Evolutionary conservation across 2,329 filamentous ascomycete genomes (phyloP).

Genomic region (Talaromyces marneffei): DNA sequence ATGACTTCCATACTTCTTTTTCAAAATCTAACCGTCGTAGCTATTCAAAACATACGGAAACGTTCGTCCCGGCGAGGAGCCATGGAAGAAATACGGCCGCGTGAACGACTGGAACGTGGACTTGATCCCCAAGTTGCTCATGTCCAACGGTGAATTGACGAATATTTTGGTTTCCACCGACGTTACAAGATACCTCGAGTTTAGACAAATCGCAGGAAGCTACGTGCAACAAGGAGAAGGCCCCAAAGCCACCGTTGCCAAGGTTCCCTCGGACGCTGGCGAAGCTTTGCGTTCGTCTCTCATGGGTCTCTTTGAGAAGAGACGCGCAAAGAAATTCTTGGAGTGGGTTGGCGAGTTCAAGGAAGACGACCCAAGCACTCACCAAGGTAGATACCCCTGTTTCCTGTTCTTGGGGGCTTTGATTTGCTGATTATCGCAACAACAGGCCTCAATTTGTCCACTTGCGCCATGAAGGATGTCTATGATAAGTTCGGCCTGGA

Average conservation of each 20-base stretch:
- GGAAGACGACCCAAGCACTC: conserved; percentile 70
- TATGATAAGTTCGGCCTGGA: conserved; percentile 98
- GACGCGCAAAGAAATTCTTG: conserved; percentile 91
- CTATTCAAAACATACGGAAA: conserved; percentile 97
- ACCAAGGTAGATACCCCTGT: conserved; percentile 65
- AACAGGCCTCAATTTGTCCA: conserved; percentile 70
- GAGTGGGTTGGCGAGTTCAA: conserved; percentile 92
- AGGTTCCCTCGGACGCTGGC: conserved; percentile 87
- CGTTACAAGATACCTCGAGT: conserved; percentile 80
- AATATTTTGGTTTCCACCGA: conserved; percentile 98
- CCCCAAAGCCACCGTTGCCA: conserved; percentile 85
- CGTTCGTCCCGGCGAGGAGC: conserved; percentile 70
- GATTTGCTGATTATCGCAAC: not conserved
- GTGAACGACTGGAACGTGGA: conserved; percentile 99
- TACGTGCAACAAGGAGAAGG: conserved; percentile 85
- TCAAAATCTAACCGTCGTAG: conserved; percentile 46
- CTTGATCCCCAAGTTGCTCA: conserved; percentile 94
- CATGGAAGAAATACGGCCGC: conserved; percentile 96
- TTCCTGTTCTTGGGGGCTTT: not conserved
- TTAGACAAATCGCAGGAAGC: conserved; percentile 92
- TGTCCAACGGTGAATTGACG: conserved; percentile 96
- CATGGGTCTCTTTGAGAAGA: conserved; percentile 98
- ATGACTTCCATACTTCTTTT: not conserved
- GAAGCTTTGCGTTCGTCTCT: conserved; percentile 88
- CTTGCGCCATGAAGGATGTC: conserved; percentile 91